Base-by-base conservation (phyloP, 225 moss, liverwort and hornwort genomes). In the Pseudoscleropodium purum region DNA sequence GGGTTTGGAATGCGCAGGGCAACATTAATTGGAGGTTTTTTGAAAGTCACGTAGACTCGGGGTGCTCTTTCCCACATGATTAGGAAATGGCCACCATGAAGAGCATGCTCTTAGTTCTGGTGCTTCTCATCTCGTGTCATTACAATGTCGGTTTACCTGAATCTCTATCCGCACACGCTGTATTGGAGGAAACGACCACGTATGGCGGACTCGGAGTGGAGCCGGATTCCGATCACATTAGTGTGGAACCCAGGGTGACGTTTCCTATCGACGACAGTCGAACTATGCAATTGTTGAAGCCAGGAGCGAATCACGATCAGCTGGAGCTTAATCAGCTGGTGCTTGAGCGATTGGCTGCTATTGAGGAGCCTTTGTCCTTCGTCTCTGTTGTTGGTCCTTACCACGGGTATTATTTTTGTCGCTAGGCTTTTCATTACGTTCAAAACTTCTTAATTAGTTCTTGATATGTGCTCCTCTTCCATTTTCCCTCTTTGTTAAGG, bases 361-460 rank as follows among this genome's bases (percentile, higher is more conserved):
- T 98, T 73, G 91, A 96, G 70, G 95, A 96, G 83, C 96, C 96
- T 3, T 47, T 98, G 25, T 94, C 98, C 34, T 86, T 98, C 78
- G 93, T 98, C 81, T 91, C 98, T 83, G 96, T 96, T 25, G 98
- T 98, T 81, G 98, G 98, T 43, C 98, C 98, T 45, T 98, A 98
- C 87, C 98, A 98, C 85, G 98, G 98, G 97, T 97, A 92, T 57
- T 76, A 81, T 59, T 88, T 80, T 60, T 87, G 13, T 72, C 70
- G 33, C 60, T 27, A 70, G 56, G 15, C 6, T 76, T 65, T 56
- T 78, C 63, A 59, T 78, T 74, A 54, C 33, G 6, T 65, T 76
- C 47, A 37, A 73, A 47, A 18, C 26, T 34, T 81, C 67, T 29
- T 57, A 54, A 63, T 59, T 66, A 61, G 49, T n/a, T 37, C 23